Evolutionary conservation across 2,329 filamentous ascomycete species (phyloP).

Genomic region (Cladosporium sp.): DNA sequence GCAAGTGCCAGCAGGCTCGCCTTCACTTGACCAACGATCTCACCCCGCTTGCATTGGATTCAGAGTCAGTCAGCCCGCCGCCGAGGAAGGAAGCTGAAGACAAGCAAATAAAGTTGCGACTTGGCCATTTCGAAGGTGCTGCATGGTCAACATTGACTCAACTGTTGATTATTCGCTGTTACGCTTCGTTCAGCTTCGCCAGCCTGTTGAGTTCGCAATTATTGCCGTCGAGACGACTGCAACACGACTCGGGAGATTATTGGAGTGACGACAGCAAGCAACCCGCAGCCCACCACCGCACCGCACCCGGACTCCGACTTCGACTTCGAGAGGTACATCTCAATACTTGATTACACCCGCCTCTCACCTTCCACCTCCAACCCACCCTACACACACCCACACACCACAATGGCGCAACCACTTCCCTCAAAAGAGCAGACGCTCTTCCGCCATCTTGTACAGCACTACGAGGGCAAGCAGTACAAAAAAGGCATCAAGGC

Average conservation of each 20-base stretch:
- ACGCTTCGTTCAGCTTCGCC: not conserved
- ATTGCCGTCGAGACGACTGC: not conserved
- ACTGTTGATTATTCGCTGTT: no score
- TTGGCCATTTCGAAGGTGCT: not conserved
- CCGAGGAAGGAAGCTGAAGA: not conserved
- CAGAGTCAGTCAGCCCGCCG: not conserved
- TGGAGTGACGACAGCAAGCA: slow-evolving; percentile 10
- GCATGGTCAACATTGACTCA: no score
- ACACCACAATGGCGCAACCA: slow-evolving; percentile 45
- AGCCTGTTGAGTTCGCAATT: no score
- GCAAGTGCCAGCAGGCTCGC: not conserved
- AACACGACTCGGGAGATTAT: not conserved
- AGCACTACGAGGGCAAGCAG: slow-evolving; percentile 96
- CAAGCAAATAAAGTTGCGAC: slow-evolving; percentile 7
- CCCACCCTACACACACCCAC: not conserved
- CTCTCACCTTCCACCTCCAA: not conserved
- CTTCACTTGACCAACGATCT: not conserved
- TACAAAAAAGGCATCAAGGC: slow-evolving; percentile 95
- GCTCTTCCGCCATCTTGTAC: slow-evolving; percentile 92
- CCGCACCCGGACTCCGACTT: slow-evolving; percentile 12
- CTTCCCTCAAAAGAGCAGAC: slow-evolving; percentile 85
- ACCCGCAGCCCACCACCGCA: slow-evolving; percentile 8
- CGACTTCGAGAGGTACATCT: not conserved
- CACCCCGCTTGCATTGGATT: not conserved
- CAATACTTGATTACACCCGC: not conserved